A percentile compares a stretch with the other conserved stretches of the same genome.
Conservation (phyloP, 495 filamentous ascomycete species). For the Trichoderma reesei region DNA sequence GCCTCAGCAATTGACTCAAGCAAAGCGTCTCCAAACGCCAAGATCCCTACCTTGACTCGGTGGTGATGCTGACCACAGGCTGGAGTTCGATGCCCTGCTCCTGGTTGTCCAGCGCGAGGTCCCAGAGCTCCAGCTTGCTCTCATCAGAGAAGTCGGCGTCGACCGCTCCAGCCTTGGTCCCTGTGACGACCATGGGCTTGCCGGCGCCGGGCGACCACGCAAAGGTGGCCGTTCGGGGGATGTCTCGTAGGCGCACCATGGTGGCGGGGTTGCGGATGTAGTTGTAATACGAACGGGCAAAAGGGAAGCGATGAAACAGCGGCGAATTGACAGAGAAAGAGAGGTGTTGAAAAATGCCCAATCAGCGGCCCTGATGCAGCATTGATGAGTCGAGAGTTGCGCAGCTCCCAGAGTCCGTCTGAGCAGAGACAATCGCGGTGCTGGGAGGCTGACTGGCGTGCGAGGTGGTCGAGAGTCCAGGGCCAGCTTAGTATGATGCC, state of each 20-base stretch:
- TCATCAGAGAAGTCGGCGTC: slow-evolving; percentile 97
- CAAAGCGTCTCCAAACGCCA: neutral
- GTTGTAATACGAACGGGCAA: slow-evolving; percentile 2
- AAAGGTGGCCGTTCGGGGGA: slow-evolving; percentile 91
- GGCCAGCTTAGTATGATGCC: slow-evolving; percentile 12
- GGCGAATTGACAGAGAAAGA: neutral
- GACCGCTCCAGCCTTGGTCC: slow-evolving; percentile 87
- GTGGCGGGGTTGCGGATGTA: slow-evolving; percentile 25
- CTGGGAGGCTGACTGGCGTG: neutral
- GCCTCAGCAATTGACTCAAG: slow-evolving; percentile 6
- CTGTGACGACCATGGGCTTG: slow-evolving; percentile 80
- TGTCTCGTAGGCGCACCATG: slow-evolving; percentile 94
- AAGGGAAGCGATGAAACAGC: neutral
- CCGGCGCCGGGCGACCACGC: slow-evolving; percentile 80
- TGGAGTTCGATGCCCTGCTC: slow-evolving; percentile 73
- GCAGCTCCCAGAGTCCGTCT: neutral
- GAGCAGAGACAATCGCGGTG: neutral
- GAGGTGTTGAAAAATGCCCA: neutral
- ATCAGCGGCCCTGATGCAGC: neutral
- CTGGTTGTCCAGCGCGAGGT: slow-evolving; percentile 66
- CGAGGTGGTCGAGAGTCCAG: neutral
- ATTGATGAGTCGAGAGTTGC: neutral
- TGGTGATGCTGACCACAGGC: slow-evolving; percentile 70
- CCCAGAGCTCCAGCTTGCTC: slow-evolving; percentile 94
- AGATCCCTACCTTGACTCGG: slow-evolving; percentile 70